Percentiles rank a stretch among this genome's conserved stretches.
Conservation (phyloP, 2,329 filamentous ascomycete species). For the Colletotrichum sp. region DNA sequence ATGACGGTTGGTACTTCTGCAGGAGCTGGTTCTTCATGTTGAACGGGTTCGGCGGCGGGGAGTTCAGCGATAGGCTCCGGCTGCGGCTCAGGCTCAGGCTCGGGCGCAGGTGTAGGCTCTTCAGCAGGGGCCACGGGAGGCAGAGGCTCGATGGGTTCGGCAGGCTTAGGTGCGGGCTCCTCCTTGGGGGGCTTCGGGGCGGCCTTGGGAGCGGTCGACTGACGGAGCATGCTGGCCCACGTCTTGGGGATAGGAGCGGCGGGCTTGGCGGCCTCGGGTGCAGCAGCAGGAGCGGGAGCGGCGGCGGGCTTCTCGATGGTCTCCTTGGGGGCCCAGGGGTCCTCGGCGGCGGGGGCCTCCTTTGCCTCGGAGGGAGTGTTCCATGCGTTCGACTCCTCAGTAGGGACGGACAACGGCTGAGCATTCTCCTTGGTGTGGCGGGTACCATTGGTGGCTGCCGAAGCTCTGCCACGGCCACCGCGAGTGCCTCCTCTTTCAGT, state of each 20-base stretch:
- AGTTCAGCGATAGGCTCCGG: constrained; percentile 39
- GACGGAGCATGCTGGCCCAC: constrained; percentile 79
- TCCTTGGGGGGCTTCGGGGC: constrained; percentile 58
- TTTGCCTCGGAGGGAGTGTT: constrained; percentile 42
- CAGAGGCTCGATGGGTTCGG: constrained; percentile 48
- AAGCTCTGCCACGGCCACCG: constrained; percentile 67
- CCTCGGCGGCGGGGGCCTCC: constrained; percentile 24
- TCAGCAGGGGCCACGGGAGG: constrained; percentile 26
- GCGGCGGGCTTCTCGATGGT: constrained; percentile 39
- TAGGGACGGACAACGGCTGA: constrained; percentile 67
- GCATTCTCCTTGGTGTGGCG: constrained; percentile 56
- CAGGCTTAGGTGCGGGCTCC: constrained; percentile 48
- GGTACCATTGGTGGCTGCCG: constrained; percentile 65
- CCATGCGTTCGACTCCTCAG: constrained; percentile 72
- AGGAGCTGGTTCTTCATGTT: constrained; percentile 27
- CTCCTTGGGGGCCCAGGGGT: constrained; percentile 49
- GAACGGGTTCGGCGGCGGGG: constrained; percentile 25
- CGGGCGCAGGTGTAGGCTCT: constrained; percentile 25
- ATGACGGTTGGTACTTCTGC: constrained; percentile 38
- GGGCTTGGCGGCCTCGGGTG: constrained; percentile 42
- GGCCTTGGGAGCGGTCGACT: constrained; percentile 63
- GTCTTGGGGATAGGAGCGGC: constrained; percentile 57
- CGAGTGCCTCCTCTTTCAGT: constrained; percentile 65
- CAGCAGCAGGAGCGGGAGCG: constrained; percentile 35
- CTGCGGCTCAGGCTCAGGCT: constrained; percentile 38